Conservation (phyloP, 1,139 yeast species). For the Suhomyces bokatorum region DNA sequence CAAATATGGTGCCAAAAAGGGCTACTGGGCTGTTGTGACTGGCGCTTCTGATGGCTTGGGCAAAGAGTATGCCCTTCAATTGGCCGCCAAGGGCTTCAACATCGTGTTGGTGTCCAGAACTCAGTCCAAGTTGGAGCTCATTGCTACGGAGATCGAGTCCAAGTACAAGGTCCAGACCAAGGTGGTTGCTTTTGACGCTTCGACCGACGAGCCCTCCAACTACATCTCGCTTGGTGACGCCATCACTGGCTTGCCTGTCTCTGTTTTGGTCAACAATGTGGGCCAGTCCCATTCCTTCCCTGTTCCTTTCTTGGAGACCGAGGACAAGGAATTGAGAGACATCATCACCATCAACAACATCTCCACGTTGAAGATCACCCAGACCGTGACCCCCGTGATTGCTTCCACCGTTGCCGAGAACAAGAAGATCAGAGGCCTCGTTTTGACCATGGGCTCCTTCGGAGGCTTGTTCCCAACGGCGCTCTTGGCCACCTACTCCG, state of each 20-base stretch:
- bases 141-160: constrained; percentile 63
- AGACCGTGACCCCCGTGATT: constrained; percentile 68
- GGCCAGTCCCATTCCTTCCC: constrained; percentile 96
- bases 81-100: constrained; percentile 84
- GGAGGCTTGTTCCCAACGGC: constrained; percentile 96
- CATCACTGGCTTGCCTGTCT: constrained; percentile 56
- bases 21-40: constrained; percentile 86
- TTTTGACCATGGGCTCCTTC: constrained; percentile 94
- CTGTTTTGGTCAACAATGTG: constrained; percentile 85
- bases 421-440: constrained; percentile 58
- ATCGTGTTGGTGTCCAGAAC: constrained; percentile 84
- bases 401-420: constrained; percentile 48
- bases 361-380: constrained; percentile 83
- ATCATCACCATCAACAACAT: constrained; percentile 84
- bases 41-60: constrained; percentile 99
- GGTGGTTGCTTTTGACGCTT: constrained; percentile 76
- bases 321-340: constrained; percentile 66
- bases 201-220: constrained; percentile 54
- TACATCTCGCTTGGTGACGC: constrained; percentile 52
- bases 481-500: constrained; percentile 88
- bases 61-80: constrained; percentile 81
- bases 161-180: constrained; percentile 65
- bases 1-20: constrained; percentile 67
- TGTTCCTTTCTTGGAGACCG: constrained; percentile 85
- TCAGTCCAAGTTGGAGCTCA: constrained; percentile 64